A percentile compares a stretch with the other conserved stretches of the same genome.
Evolutionary conservation across 176 grass and related monocot genomes (phyloP).

Genomic region (Oropetium thomaeum): DNA sequence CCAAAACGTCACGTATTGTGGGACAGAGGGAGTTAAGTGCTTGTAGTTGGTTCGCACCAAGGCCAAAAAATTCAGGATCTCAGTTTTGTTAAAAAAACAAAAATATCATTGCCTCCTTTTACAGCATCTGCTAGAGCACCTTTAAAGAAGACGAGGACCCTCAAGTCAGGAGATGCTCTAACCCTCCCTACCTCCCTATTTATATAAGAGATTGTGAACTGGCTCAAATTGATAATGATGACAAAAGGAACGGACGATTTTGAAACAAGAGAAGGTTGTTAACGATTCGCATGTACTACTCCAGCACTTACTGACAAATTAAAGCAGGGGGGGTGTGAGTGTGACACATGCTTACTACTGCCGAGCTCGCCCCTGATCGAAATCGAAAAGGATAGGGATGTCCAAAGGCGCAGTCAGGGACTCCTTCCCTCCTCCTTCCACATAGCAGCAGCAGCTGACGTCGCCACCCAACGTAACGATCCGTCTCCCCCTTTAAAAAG

Average conservation of each 20-base stretch:
- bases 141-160: too few relatives aligned
- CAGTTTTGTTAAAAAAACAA: too few relatives aligned
- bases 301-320: not conserved
- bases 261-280: not conserved
- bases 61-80: too few relatives aligned
- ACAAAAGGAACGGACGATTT: not conserved
- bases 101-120: too few relatives aligned
- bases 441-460: constrained; percentile 8
- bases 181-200: too few relatives aligned
- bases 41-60: too few relatives aligned
- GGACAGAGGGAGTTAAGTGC: too few relatives aligned
- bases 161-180: too few relatives aligned
- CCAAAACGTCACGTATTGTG: too few relatives aligned
- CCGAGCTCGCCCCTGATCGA: not conserved
- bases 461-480: constrained; percentile 25
- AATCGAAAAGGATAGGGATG: constrained; percentile 34
- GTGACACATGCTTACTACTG: constrained; percentile 1
- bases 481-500: constrained; percentile 45
- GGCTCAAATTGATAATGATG: not conserved
- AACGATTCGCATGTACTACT: not conserved
- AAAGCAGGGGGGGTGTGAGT: not conserved
- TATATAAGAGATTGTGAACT: not conserved
- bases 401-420: constrained; percentile 5
- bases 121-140: too few relatives aligned
- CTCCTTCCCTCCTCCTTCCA: too few relatives aligned